Percentiles rank a stretch among this genome's conserved stretches.
Evolutionary conservation across 805 yeast genomes (phyloP).

Genomic region (Middelhovenomyces tepae): DNA sequence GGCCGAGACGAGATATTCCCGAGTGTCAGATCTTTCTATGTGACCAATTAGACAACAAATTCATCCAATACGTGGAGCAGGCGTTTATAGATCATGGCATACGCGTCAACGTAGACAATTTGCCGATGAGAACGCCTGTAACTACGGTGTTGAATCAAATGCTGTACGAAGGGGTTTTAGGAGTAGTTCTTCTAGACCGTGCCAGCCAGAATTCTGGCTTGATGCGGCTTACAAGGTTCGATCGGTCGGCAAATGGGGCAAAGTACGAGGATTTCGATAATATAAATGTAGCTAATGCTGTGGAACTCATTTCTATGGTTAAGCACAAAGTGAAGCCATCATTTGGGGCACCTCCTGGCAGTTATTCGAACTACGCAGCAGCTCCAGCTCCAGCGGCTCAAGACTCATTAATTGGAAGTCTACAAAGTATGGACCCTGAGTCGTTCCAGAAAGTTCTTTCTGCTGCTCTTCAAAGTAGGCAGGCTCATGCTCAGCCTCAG

Average conservation of each 20-base stretch:
- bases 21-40: conserved; percentile 43
- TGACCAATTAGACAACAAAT: conserved; percentile 37
- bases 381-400: conserved; percentile 6
- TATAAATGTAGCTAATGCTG: conserved; percentile 4
- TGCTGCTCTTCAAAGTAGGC: conserved; percentile 21
- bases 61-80: conserved; percentile 35
- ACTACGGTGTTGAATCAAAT: conserved; percentile 57
- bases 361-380: conserved; percentile 5
- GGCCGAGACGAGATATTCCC: conserved; percentile 28
- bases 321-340: not conserved
- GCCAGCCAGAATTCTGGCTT: conserved; percentile 31
- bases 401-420: conserved; percentile 22
- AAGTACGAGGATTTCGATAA: conserved; percentile 64
- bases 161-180: conserved; percentile 70
- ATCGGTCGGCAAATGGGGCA: conserved; percentile 58
- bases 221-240: conserved; percentile 67
- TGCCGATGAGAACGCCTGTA: conserved; percentile 35
- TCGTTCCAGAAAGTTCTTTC: conserved; percentile 67
- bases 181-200: conserved; percentile 56
- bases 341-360: not conserved
- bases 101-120: conserved; percentile 34
- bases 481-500: conserved; percentile 10
- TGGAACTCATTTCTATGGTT: conserved; percentile 4
- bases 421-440: conserved; percentile 71
- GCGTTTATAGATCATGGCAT: conserved; percentile 34